Percentiles rank a stretch among this genome's conserved stretches.
Conservation (phyloP, 2,329 filamentous ascomycete species). For the Neopestalotiopsis rosae region DNA sequence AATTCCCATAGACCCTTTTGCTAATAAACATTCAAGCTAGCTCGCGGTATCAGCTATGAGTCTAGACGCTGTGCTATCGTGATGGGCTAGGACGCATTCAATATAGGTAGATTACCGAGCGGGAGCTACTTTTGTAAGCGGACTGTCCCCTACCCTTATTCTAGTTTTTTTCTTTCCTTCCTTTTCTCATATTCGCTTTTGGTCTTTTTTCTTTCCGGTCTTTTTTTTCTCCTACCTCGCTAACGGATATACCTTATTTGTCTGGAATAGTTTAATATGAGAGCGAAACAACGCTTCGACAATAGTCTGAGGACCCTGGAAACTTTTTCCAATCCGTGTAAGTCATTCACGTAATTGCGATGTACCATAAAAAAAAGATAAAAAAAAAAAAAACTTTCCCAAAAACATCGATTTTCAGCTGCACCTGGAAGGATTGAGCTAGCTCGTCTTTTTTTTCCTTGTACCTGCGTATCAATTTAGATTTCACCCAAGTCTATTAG, state of each 20-base stretch:
- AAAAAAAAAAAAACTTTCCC: background rate
- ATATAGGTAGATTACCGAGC: background rate
- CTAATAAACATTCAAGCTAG: background rate
- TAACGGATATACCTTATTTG: background rate
- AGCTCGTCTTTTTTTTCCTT: background rate
- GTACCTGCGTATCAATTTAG: background rate
- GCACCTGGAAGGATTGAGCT: background rate
- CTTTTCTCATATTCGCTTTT: background rate
- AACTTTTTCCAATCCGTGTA: background rate
- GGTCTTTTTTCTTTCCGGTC: background rate
- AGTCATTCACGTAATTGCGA: background rate
- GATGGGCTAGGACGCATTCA: background rate
- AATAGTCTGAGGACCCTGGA: background rate
- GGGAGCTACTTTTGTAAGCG: background rate
- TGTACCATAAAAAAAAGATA: background rate
- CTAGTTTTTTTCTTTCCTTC: background rate
- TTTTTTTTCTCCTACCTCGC: background rate
- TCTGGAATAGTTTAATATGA: background rate
- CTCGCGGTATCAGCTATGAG: background rate
- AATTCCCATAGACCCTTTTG: background rate
- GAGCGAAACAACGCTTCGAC: background rate
- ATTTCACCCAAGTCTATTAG: background rate
- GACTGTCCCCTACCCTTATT: conserved; percentile 1
- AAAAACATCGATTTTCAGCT: background rate
- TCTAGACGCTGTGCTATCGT: background rate